These are phyloP conservation scores for Ogataea hybrid DNA, from an alignment of 1,139 yeast genomes.

Conservation along the genomic window DNA sequence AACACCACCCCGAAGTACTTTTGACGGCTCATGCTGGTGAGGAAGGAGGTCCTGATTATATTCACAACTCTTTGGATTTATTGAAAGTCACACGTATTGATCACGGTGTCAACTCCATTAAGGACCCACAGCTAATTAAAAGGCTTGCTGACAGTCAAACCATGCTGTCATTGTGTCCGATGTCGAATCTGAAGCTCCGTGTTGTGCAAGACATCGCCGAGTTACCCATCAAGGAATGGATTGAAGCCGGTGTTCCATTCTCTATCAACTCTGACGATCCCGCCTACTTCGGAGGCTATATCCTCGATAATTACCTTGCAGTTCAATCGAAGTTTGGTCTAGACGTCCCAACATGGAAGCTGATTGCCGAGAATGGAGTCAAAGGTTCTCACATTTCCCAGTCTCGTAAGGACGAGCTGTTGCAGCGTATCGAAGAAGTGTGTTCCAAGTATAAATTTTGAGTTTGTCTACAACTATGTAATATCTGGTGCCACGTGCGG, in stretches of 20 bases:
- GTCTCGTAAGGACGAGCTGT: slow-evolving; percentile 46
- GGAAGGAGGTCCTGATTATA: slow-evolving; percentile 73
- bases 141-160: slow-evolving; percentile 53
- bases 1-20: slow-evolving; percentile 47
- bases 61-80: slow-evolving; percentile 52
- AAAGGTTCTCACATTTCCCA: slow-evolving; percentile 68
- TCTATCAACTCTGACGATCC: slow-evolving; percentile 84
- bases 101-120: slow-evolving; percentile 68
- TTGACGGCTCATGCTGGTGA: slow-evolving; percentile 88
- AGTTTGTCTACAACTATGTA: not conserved
- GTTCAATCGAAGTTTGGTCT: slow-evolving; percentile 67
- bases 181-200: slow-evolving; percentile 70
- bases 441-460: slow-evolving; percentile 39
- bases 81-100: slow-evolving; percentile 71
- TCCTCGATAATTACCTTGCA: slow-evolving; percentile 66
- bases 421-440: slow-evolving; percentile 44
- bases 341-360: slow-evolving; percentile 53
- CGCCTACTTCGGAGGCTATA: slow-evolving; percentile 82
- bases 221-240: slow-evolving; percentile 58
- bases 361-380: slow-evolving; percentile 57
- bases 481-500: not conserved
- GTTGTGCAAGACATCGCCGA: slow-evolving; percentile 67
- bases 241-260: slow-evolving; percentile 65
- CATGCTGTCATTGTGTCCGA: slow-evolving; percentile 70
- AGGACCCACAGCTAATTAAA: slow-evolving; percentile 50